Evolutionary conservation across 768 basidiomycete species (phyloP).

Genomic region (Termitomyces bulborhizus): DNA sequence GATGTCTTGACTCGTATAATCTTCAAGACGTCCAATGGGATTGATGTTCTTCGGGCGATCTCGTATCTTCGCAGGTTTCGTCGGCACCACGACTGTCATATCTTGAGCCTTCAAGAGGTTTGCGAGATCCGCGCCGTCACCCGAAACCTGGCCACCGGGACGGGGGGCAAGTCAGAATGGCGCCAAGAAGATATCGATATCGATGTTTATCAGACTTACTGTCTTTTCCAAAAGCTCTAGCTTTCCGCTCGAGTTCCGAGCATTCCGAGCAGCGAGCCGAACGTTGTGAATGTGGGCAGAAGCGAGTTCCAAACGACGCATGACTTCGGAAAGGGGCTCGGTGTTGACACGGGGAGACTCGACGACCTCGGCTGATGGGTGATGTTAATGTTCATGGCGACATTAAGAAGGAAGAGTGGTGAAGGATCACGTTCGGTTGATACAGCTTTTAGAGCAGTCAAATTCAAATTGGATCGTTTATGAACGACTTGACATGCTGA

Average conservation of each 20-base stretch:
- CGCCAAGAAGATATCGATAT: too few relatives aligned
- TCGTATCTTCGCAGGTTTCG: not conserved
- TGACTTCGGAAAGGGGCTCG: not conserved
- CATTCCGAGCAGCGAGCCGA: constrained; percentile 1
- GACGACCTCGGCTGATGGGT: not conserved
- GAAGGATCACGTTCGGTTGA: not conserved
- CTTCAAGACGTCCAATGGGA: not conserved
- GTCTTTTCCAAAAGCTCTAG: constrained; percentile 5
- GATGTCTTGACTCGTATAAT: constrained; percentile 3
- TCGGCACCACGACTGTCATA: not conserved
- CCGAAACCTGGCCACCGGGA: not conserved
- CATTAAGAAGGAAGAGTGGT: not conserved
- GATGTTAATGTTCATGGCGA: not conserved
- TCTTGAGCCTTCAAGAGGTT: not conserved
- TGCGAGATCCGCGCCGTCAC: not conserved
- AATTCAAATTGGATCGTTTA: not conserved
- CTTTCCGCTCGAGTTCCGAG: not conserved
- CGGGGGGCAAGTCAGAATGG: not conserved
- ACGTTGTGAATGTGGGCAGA: constrained; percentile 2
- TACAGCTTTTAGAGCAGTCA: not conserved
- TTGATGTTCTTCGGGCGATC: constrained; percentile 1
- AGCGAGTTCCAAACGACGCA: constrained; percentile 1
- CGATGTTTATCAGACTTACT: not conserved
- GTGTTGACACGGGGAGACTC: not conserved
- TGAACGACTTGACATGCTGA: not conserved